A percentile compares a stretch with the other conserved stretches of the same genome.
phyloP scores from a whole-genome alignment of 2,329 filamentous ascomycete species.

The Monosporascus sp. region DNA sequence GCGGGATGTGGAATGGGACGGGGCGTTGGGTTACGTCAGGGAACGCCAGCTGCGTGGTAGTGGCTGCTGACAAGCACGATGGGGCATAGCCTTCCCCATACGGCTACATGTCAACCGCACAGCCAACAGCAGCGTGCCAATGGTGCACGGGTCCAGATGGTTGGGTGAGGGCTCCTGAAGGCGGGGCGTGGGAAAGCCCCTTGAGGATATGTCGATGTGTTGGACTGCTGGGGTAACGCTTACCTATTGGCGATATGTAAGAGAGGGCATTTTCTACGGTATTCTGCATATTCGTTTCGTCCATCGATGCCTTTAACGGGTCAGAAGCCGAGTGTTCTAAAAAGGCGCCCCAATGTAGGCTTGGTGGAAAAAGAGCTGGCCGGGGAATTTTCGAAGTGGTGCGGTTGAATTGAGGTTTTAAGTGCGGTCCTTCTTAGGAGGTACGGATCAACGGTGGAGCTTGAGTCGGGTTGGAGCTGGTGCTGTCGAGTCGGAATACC shows the following conservation, averaged over 20 bases:
- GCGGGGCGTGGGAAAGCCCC: constrained; percentile 11
- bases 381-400: neutral
- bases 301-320: constrained; percentile 28
- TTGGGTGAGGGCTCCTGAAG: constrained; percentile 30
- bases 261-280: constrained; percentile 41
- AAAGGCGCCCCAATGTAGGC: neutral
- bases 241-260: constrained; percentile 52
- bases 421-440: neutral
- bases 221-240: constrained; percentile 23
- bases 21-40: constrained; percentile 11
- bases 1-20: constrained; percentile 7
- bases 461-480: neutral
- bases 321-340: constrained; percentile 7
- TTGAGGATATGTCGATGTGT: constrained; percentile 2
- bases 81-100: constrained; percentile 24
- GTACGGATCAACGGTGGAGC: neutral
- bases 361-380: neutral
- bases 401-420: neutral
- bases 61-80: constrained; percentile 16
- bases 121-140: constrained; percentile 41
- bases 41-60: constrained; percentile 19
- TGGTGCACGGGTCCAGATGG: constrained; percentile 45
- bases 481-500: neutral
- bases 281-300: constrained; percentile 33
- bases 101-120: constrained; percentile 20